These are phyloP conservation scores for Leccinum uliginosum DNA, from an alignment of 768 basidiomycete species.

Conservation along the genomic window DNA sequence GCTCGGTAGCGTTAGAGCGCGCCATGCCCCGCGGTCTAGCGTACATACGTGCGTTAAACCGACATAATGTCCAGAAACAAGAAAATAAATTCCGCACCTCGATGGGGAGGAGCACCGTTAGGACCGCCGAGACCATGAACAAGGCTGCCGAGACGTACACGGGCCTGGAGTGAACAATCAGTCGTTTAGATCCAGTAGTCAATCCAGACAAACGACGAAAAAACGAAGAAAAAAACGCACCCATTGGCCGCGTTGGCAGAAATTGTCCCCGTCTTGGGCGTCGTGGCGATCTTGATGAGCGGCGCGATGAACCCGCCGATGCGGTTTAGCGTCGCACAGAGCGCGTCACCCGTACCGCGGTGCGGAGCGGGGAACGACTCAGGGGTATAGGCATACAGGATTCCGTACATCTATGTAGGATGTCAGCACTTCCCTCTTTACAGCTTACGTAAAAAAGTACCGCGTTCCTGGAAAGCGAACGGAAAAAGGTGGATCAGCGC, in stretches of 20 bases:
- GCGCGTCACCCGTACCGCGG: conserved; percentile 52
- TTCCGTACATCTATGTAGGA: conserved; percentile 43
- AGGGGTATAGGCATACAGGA: conserved; percentile 55
- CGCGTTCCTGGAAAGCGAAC: conserved; percentile 27
- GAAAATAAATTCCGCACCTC: conserved; percentile 32
- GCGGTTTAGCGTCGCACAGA: conserved; percentile 45
- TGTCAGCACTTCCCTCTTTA: no score
- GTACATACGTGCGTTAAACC: not conserved
- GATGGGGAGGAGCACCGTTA: conserved; percentile 43
- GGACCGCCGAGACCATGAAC: conserved; percentile 38
- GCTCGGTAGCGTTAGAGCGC: conserved; percentile 13
- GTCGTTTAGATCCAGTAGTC: not conserved
- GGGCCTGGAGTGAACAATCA: conserved; percentile 27
- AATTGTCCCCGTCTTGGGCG: conserved; percentile 27
- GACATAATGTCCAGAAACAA: not conserved
- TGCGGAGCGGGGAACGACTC: conserved; percentile 57
- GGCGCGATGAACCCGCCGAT: conserved; percentile 46
- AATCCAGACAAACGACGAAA: no score
- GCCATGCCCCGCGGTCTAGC: conserved; percentile 25
- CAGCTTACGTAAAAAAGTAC: conserved; percentile 17
- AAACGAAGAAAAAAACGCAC: conserved; percentile 19
- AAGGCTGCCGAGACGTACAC: conserved; percentile 45
- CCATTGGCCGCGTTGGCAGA: conserved; percentile 33
- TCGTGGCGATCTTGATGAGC: conserved; percentile 46
- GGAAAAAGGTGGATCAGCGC: not conserved